Evolutionary conservation across 2,329 filamentous ascomycete genomes (phyloP), one percentile per base, ranked within the genome.

Genomic region (Penicillium sp.): DNA sequence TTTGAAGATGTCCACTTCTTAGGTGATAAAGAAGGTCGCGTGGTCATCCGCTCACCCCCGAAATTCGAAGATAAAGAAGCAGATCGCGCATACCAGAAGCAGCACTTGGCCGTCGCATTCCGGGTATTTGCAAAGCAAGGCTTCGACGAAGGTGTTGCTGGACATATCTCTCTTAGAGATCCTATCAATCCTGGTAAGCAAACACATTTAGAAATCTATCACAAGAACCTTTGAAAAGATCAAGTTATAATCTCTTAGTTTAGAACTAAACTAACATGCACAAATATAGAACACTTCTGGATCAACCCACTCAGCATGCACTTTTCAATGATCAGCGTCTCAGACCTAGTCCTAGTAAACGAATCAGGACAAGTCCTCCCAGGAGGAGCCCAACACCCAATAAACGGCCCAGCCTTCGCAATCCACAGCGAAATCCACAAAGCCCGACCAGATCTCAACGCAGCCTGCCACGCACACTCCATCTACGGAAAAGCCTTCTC

Each of bases 91-190:
- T 88, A 88, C 78, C 39, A 42, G n/a, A 51, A 52, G 16, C 45
- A 84, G 29, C 86, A 90, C 72, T 88, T 88, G 81, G 85, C 87
- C 4, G 82, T 83, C 3, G 86, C 85, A 7, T 90, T 90, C 73
- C 84, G 87, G 24, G 82, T 88, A 68, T 89, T 88, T 69, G 79
- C 86, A 1, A 82, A 86, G 48, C 82, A 85, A 64, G 85, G 84
- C 52, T 89, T 85, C 72, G 85, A 84, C 0, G 87, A 90, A 72
- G 88, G 88, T 54, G 88, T 89, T 77, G 80, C 80, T 33, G 87
- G 87, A 0, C 87, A 89, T 70, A 90, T 90, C 62, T 82, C 78
- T n/a, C 83, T 90, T 1, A 80, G 86, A 13, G 87, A 90, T 68
- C 87, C 87, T 22, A n/a, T 43, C 4, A 45, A 52, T 14, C 49